Percentiles rank a stretch among this genome's conserved stretches.
phyloP scores from a whole-genome alignment of 2,329 filamentous ascomycete species.

The Clonostachys solani region DNA sequence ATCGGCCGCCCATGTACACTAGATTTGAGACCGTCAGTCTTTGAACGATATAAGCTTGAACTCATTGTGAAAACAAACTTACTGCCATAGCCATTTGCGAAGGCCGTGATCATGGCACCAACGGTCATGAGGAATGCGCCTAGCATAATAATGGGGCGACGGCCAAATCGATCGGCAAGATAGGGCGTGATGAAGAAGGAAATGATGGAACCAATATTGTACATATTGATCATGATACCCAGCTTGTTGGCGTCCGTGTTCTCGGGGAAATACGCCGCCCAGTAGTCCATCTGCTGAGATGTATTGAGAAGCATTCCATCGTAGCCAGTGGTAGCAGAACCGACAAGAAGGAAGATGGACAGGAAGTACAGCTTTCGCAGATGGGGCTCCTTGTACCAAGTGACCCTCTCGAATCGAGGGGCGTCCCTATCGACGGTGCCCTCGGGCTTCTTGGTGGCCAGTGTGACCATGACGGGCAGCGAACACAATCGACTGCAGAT shows the following conservation, averaged over 20 bases:
- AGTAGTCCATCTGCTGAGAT: constrained; percentile 51
- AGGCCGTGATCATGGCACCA: constrained; percentile 35
- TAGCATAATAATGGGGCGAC: constrained; percentile 34
- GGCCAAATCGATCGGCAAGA: constrained; percentile 36
- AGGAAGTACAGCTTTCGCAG: constrained; percentile 51
- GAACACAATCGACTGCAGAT: too few relatives aligned
- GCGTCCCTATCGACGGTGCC: constrained; percentile 33
- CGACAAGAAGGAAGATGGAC: constrained; percentile 49
- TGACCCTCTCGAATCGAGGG: constrained; percentile 48
- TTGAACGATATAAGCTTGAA: neutral
- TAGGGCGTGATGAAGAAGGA: constrained; percentile 42
- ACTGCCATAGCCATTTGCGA: constrained; percentile 37
- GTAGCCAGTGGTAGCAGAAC: constrained; percentile 58
- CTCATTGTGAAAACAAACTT: constrained; percentile 9
- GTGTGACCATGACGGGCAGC: constrained; percentile 1
- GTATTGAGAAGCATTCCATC: constrained; percentile 59
- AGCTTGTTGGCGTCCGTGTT: constrained; percentile 31
- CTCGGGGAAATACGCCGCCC: constrained; percentile 45
- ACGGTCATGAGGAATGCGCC: constrained; percentile 41
- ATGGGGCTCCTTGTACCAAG: constrained; percentile 52
- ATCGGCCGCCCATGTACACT: constrained; percentile 34
- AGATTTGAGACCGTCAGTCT: constrained; percentile 1
- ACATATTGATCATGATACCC: constrained; percentile 46
- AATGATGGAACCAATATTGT: constrained; percentile 44
- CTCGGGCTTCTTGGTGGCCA: constrained; percentile 10